Conservation (phyloP, 768 basidiomycete genomes). For the Amyloporia xantha region DNA sequence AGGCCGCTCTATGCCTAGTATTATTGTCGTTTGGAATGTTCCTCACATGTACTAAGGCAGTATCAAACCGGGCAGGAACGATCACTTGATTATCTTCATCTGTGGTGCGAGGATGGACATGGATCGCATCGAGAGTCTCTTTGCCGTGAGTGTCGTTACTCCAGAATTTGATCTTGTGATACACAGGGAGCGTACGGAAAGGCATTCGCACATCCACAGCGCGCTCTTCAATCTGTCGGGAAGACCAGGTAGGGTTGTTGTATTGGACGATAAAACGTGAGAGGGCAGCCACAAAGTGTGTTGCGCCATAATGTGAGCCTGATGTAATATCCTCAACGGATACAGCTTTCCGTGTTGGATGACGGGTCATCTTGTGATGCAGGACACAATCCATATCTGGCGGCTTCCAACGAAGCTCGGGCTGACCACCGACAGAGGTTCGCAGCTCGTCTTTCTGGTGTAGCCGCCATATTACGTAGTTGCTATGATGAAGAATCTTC, state of each 20-base stretch:
- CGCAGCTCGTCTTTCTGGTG: too few species aligned
- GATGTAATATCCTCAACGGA: too few species aligned
- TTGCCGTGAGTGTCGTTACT: conserved; percentile 9
- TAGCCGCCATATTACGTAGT: too few species aligned
- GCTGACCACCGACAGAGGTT: too few species aligned
- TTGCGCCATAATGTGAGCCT: too few species aligned
- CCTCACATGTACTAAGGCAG: conserved; percentile 22
- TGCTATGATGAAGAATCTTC: too few species aligned
- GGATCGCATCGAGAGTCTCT: conserved; percentile 23
- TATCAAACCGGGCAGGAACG: conserved; percentile 29
- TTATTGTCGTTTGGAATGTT: too few species aligned
- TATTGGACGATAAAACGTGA: conserved; percentile 2
- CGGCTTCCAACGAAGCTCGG: too few species aligned
- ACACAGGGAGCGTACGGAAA: conserved; percentile 23
- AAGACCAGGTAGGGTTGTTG: conserved; percentile 1
- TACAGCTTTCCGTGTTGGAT: too few species aligned
- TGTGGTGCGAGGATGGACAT: conserved; percentile 21
- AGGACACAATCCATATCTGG: too few species aligned
- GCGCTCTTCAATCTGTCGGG: background rate
- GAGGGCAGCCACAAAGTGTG: conserved; percentile 13
- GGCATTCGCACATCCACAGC: conserved; percentile 9
- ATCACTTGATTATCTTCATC: conserved; percentile 11
- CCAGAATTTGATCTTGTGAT: conserved; percentile 25
- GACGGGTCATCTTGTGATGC: too few species aligned
- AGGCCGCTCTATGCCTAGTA: too few species aligned